A percentile compares a stretch with the other conserved stretches of the same genome.
phyloP scores from a whole-genome alignment of 1,284 basidiomycete genomes.

The Ustilago hordei region DNA sequence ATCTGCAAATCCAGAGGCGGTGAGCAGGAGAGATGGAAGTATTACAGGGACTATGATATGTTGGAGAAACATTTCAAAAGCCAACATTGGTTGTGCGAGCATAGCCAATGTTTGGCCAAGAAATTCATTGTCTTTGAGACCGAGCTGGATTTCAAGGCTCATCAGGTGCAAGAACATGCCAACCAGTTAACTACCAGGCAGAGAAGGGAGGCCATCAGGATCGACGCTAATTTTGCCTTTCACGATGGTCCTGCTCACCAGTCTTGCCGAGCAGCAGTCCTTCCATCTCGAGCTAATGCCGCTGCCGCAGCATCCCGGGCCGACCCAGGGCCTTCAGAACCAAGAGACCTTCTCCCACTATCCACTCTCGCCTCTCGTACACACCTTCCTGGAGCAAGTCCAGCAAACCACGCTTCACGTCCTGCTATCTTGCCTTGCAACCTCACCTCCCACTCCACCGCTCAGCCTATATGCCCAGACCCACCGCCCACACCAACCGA shows the following conservation, averaged over 20 bases:
- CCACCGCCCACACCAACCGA: constrained; percentile 73
- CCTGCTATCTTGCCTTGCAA: constrained; percentile 48
- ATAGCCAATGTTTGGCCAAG: constrained; percentile 80
- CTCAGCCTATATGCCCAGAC: constrained; percentile 38
- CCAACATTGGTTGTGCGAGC: constrained; percentile 82
- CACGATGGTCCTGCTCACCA: constrained; percentile 72
- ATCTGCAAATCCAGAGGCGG: constrained; percentile 75
- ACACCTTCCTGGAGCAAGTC: constrained; percentile 70
- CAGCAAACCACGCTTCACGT: constrained; percentile 49
- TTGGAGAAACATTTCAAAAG: constrained; percentile 70
- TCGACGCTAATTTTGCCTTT: constrained; percentile 84
- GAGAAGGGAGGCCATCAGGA: constrained; percentile 80
- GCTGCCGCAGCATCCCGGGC: not conserved
- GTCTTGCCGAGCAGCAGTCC: constrained; percentile 2
- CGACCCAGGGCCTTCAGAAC: constrained; percentile 5
- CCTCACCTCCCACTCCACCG: constrained; percentile 36
- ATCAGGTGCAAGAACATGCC: constrained; percentile 88
- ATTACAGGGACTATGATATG: constrained; percentile 62
- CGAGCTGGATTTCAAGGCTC: constrained; percentile 88
- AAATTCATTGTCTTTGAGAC: constrained; percentile 95
- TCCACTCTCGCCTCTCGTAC: constrained; percentile 61
- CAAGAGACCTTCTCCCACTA: constrained; percentile 40
- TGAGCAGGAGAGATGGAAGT: constrained; percentile 63
- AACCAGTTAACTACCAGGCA: constrained; percentile 83
- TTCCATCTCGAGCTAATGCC: constrained; percentile 5